Percentiles rank a stretch among this genome's conserved stretches.
phyloP scores from a whole-genome alignment of 176 grass and related monocot genomes.

The Guadua angustifolia region DNA sequence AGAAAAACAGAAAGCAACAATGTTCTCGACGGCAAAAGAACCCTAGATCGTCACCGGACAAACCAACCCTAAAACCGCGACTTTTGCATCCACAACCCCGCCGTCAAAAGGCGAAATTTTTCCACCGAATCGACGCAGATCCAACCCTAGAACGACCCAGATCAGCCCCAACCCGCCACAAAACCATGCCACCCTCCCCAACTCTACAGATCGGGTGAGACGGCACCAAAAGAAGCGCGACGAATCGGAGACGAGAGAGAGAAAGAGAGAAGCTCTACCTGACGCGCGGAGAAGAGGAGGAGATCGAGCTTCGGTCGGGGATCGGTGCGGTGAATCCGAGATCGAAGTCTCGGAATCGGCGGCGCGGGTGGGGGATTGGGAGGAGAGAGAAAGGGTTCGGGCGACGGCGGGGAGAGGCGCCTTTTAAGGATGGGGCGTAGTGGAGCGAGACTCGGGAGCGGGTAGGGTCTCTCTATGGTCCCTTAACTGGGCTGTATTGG shows the following conservation, averaged over 20 bases:
- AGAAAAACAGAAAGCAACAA: neutral
- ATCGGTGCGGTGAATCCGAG: constrained; percentile 51
- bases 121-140: constrained; percentile 23
- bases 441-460: neutral
- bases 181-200: neutral
- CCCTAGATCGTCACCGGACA: neutral
- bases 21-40: neutral
- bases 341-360: constrained; percentile 56
- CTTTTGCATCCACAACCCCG: neutral
- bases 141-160: neutral
- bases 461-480: constrained; percentile 50
- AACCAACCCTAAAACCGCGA: neutral
- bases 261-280: neutral
- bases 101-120: neutral
- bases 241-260: neutral
- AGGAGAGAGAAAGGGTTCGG: constrained; percentile 66
- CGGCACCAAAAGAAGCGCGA: neutral
- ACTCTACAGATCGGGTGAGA: neutral
- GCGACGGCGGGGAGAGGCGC: constrained; percentile 51
- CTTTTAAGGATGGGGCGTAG: constrained; percentile 48
- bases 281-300: constrained; percentile 29
- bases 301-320: constrained; percentile 3
- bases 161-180: neutral
- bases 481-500: neutral
- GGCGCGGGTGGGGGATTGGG: constrained; percentile 31